Conservation (phyloP, 768 basidiomycete genomes). For the Lactarius sp. region DNA sequence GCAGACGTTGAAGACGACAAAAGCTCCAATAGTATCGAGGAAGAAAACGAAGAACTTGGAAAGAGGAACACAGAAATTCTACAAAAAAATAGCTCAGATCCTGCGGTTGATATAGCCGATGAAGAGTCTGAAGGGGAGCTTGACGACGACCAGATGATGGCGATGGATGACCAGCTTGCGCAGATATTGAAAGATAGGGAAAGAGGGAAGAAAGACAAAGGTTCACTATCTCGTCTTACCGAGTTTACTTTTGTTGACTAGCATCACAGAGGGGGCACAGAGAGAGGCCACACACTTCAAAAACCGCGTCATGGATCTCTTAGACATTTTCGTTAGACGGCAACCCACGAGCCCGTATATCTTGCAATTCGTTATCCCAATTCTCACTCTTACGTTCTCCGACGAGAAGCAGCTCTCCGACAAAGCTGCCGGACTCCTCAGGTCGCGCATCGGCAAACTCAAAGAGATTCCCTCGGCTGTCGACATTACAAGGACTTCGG, state of each 20-base stretch:
- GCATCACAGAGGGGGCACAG: conserved; percentile 56
- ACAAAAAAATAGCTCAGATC: conserved; percentile 52
- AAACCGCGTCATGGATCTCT: conserved; percentile 90
- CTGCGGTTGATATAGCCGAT: conserved; percentile 52
- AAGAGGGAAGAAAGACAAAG: conserved; percentile 58
- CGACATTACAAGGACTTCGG: conserved; percentile 40
- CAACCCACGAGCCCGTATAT: conserved; percentile 69
- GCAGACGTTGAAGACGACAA: conserved; percentile 39
- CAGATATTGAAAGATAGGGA: conserved; percentile 71
- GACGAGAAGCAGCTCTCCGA: conserved; percentile 88
- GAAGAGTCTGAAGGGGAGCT: conserved; percentile 64
- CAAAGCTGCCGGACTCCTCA: conserved; percentile 79
- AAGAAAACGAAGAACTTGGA: conserved; percentile 58
- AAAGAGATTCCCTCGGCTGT: conserved; percentile 56
- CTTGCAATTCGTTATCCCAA: conserved; percentile 63
- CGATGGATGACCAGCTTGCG: conserved; percentile 87
- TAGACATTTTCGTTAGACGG: conserved; percentile 77
- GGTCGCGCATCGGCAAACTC: conserved; percentile 64
- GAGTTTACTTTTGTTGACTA: background rate
- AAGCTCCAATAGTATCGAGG: conserved; percentile 42
- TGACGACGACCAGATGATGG: conserved; percentile 99
- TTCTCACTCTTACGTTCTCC: conserved; percentile 68
- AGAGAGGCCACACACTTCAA: conserved; percentile 95
- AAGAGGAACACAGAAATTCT: conserved; percentile 62
- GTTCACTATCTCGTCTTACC: conserved; percentile 36